phyloP scores from a whole-genome alignment of 2,329 filamentous ascomycete genomes.

The Cladorrhinum sp. region DNA sequence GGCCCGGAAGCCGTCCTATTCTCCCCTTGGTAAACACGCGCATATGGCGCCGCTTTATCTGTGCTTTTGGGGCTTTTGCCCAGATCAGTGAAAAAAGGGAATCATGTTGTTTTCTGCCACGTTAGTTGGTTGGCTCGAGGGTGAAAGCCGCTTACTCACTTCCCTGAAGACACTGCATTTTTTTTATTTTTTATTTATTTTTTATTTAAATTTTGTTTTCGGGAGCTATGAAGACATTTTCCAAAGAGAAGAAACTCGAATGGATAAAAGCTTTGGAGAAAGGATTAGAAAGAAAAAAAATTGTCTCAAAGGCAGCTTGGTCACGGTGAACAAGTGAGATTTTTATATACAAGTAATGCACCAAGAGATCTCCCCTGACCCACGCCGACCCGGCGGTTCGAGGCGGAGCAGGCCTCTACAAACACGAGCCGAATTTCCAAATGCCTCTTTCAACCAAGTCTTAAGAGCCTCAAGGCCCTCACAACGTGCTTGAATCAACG shows the following conservation, averaged over 20 bases:
- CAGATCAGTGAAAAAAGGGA: no score
- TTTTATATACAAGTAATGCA: not conserved
- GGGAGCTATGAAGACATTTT: no score
- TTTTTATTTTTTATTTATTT: not conserved
- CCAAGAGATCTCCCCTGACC: not conserved
- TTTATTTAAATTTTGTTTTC: no score
- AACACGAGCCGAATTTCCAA: conserved; percentile 2
- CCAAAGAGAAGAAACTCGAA: not conserved
- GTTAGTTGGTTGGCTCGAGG: not conserved
- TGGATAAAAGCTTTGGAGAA: not conserved
- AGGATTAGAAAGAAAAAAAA: not conserved
- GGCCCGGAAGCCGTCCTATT: not conserved
- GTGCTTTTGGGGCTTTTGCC: not conserved
- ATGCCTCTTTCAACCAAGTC: not conserved
- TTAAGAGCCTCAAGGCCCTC: not conserved
- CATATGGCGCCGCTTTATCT: not conserved
- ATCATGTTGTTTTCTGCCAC: not conserved
- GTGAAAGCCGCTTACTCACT: not conserved
- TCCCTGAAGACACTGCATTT: not conserved
- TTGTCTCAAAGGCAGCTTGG: not conserved
- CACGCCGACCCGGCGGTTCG: not conserved
- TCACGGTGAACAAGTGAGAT: not conserved
- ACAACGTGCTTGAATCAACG: conserved; percentile 1
- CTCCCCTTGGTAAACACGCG: no score
- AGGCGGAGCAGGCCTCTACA: not conserved